phyloP scores from a whole-genome alignment of 2,329 filamentous ascomycete genomes.

The Anthostomella pinea region DNA sequence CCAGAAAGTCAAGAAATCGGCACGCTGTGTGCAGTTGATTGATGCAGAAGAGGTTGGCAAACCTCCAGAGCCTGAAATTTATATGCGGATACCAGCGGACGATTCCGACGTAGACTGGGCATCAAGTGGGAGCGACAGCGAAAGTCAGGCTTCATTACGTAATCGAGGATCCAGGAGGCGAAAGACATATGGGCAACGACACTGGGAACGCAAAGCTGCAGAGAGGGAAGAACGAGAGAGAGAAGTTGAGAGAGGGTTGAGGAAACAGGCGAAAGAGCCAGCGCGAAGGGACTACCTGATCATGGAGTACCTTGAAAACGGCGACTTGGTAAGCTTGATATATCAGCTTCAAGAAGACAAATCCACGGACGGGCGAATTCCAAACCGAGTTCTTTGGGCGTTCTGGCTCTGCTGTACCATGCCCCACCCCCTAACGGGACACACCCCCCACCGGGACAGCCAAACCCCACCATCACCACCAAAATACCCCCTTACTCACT shows the following conservation, averaged over 20 bases:
- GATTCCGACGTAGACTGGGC: slow-evolving; percentile 17
- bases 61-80: neutral
- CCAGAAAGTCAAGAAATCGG: slow-evolving; percentile 22
- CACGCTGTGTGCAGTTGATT: slow-evolving; percentile 21
- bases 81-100: neutral
- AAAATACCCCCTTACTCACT: too few species aligned
- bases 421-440: too few species aligned
- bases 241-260: neutral
- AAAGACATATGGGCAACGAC: neutral
- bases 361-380: slow-evolving; percentile 1
- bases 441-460: too few species aligned
- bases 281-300: slow-evolving; percentile 11
- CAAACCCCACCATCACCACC: too few species aligned
- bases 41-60: slow-evolving; percentile 5
- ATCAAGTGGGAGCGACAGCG: slow-evolving; percentile 14
- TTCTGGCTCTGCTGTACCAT: slow-evolving; percentile 21
- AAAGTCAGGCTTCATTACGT: slow-evolving; percentile 11
- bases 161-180: neutral
- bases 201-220: neutral
- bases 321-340: slow-evolving; percentile 15
- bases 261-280: neutral
- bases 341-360: slow-evolving; percentile 2
- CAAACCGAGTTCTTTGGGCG: slow-evolving; percentile 17
- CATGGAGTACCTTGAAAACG: slow-evolving; percentile 20
- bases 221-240: neutral